Base-by-base conservation (phyloP, 2,329 filamentous ascomycete genomes). In the Diaporthe sp. region DNA sequence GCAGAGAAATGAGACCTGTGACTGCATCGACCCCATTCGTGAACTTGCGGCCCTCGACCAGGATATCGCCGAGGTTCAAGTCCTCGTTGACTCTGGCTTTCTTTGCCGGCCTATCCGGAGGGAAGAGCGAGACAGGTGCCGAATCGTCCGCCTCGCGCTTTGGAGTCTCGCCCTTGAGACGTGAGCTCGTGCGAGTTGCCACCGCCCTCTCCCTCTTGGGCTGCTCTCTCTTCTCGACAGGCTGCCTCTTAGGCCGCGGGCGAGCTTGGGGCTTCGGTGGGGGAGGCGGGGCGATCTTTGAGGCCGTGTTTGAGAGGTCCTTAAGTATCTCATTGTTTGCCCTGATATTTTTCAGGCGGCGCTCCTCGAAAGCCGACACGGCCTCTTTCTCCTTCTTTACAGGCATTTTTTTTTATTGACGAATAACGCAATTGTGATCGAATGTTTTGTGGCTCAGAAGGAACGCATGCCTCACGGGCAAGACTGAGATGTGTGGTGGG, bases 291-390 rank as follows among this genome's bases (percentile, higher is more conserved):
- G 69, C 85, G n/a, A 92, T 88, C 66, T 90, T 92, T 30, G 93
- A 93, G 0, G 94, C 92, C 0, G 93, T 89, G 2, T 91, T 90
- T 2, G 93, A 92, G 1, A 97, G 89, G 75, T 95, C 93, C 75
- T 94, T 94, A 0, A 98, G 84, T 0, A 98, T 81, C 0, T 93
- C 94, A 82, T 96, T 93, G 78, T 97, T 97, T 71, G 94, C 92
- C 0, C 93, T 94, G 53, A 97, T 97, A 78, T 98, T 98, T 75
- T 95, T 94, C 22, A 94, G 90, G 0, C 96, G 90, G 78, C 94
- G 92, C 79, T 92, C 92, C 86, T 98, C 96, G 83, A 97, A 98
- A 51, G 95, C 94, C 83, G 94, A 97, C 78, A 97, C 86, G 6
- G 74, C 61, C 47, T 89, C 89, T 39, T 85, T 81, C 79, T 88